A percentile compares a stretch with the other conserved stretches of the same genome.
phyloP scores from a whole-genome alignment of 2,329 filamentous ascomycete species.

The Penicillium polonicum region DNA sequence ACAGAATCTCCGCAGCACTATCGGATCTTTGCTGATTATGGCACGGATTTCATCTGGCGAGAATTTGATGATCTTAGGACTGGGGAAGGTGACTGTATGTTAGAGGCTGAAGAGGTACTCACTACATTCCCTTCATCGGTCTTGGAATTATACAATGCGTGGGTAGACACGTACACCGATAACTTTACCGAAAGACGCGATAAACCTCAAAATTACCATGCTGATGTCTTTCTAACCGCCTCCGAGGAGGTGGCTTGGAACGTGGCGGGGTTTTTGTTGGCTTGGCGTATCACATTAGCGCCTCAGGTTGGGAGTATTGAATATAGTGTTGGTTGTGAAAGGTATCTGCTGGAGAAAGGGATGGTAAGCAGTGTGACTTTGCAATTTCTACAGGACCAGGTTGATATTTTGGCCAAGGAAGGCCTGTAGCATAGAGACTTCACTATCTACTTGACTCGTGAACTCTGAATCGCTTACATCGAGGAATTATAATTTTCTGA shows the following conservation, averaged over 20 bases:
- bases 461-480: too few species aligned
- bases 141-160: conserved; percentile 14
- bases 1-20: conserved; percentile 10
- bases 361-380: too few species aligned
- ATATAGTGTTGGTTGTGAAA: neutral
- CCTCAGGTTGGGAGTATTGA: conserved; percentile 9
- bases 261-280: conserved; percentile 23
- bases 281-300: conserved; percentile 23
- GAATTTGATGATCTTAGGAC: conserved; percentile 6
- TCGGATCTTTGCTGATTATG: conserved; percentile 21
- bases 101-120: conserved; percentile 4
- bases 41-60: conserved; percentile 20
- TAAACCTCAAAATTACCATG: conserved; percentile 6
- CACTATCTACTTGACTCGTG: too few species aligned
- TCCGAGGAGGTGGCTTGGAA: conserved; percentile 21
- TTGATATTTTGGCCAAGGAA: too few species aligned
- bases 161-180: conserved; percentile 17
- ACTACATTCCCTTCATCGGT: conserved; percentile 12
- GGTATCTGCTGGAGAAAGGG: conserved; percentile 1
- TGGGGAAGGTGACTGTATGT: conserved; percentile 5
- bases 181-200: conserved; percentile 15
- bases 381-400: too few species aligned
- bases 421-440: too few species aligned
- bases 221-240: conserved; percentile 8
- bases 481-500: too few species aligned